A percentile compares a stretch with the other conserved stretches of the same genome.
Conservation (phyloP, 192 early-diverging fungal species). For the Coemansia sp. region DNA sequence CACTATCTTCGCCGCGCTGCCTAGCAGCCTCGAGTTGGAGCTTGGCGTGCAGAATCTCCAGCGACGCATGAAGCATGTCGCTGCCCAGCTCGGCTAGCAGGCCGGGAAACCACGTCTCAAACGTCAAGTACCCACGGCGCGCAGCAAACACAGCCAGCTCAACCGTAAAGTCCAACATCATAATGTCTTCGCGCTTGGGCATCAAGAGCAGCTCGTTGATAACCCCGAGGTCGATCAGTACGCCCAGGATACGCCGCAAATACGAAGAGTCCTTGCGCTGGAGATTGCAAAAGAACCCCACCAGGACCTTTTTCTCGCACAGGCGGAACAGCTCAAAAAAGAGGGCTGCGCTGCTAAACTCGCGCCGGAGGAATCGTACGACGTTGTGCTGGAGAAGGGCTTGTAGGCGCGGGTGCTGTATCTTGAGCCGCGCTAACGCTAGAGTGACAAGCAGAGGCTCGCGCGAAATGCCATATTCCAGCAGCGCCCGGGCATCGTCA, state of each 20-base stretch:
- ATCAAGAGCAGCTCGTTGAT: conserved; percentile 44
- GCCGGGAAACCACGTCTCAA: conserved; percentile 53
- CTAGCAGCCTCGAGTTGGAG: conserved; percentile 49
- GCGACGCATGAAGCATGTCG: conserved; percentile 49
- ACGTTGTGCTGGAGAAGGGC: conserved; percentile 52
- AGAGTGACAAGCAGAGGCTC: conserved; percentile 53
- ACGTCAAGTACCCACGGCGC: conserved; percentile 49
- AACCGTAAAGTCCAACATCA: conserved; percentile 54
- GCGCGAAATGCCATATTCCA: conserved; percentile 39
- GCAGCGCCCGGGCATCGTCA: conserved; percentile 44
- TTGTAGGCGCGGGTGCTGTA: conserved; percentile 54
- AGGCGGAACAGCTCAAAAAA: conserved; percentile 56
- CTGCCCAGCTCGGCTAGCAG: conserved; percentile 47
- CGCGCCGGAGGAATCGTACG: conserved; percentile 47
- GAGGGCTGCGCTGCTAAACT: conserved; percentile 30
- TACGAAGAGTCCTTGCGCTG: conserved; percentile 48
- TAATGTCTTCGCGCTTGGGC: conserved; percentile 53
- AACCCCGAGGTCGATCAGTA: conserved; percentile 44
- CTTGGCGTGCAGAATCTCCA: conserved; percentile 54
- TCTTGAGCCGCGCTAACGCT: conserved; percentile 50
- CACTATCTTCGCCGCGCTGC: conserved; percentile 52
- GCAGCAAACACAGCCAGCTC: conserved; percentile 54
- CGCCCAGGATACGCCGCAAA: conserved; percentile 38
- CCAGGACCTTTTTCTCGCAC: conserved; percentile 50
- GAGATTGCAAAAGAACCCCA: conserved; percentile 52